Percentiles rank a stretch among this genome's conserved stretches.
These are phyloP conservation scores for Theileria sp. DNA, from an alignment of 169 alveolate species.

Conservation along the genomic window DNA sequence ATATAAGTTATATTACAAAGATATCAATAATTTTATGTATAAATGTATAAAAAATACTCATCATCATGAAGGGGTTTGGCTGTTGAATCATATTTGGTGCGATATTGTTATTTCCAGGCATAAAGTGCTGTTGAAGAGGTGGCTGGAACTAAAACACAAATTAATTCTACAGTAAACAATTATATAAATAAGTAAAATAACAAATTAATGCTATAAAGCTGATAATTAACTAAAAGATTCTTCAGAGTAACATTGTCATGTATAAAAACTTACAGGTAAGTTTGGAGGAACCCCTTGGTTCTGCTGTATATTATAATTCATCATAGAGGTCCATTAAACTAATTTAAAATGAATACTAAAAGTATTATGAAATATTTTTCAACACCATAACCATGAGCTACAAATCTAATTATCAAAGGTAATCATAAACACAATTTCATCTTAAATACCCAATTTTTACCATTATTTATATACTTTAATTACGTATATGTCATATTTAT, in stretches of 20 bases:
- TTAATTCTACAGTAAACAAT: neutral
- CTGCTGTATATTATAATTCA: neutral
- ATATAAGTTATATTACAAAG: neutral
- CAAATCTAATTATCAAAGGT: neutral
- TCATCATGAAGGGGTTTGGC: neutral
- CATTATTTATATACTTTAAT: too few species aligned
- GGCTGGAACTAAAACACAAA: neutral
- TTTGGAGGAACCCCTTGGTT: slow-evolving; percentile 12
- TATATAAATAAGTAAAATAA: neutral
- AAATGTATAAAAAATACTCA: neutral
- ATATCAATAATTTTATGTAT: neutral
- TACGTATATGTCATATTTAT: too few species aligned
- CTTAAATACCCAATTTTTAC: neutral
- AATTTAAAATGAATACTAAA: too few species aligned
- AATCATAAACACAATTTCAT: neutral
- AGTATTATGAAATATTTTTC: neutral
- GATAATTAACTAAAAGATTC: neutral
- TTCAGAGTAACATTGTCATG: neutral
- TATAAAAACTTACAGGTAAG: neutral
- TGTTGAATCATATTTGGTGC: slow-evolving; percentile 8
- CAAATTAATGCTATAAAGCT: neutral
- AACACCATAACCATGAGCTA: neutral
- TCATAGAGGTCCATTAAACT: neutral
- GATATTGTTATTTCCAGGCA: slow-evolving; percentile 5
- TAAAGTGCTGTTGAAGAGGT: neutral